These are phyloP conservation scores for Knoxia roxburghii DNA, from an alignment of 257 asterid species.

Conservation along the genomic window DNA sequence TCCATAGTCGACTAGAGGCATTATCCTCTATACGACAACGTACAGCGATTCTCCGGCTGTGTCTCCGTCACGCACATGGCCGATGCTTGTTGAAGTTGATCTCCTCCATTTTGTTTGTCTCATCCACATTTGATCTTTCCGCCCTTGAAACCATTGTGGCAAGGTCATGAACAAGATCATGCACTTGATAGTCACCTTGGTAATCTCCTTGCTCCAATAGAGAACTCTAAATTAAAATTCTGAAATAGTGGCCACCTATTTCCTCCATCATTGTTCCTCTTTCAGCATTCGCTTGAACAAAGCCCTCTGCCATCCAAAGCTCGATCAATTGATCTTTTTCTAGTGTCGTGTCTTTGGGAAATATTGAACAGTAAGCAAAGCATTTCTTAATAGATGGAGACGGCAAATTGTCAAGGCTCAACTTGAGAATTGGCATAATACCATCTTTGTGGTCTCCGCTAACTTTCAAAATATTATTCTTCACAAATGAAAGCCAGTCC, in stretches of 20 bases:
- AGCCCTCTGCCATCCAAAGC: conserved; percentile 34
- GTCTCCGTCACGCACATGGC: neutral
- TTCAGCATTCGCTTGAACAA: conserved; percentile 7
- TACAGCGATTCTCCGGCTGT: no score
- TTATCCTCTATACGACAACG: no score
- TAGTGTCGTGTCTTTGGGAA: neutral
- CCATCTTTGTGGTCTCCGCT: neutral
- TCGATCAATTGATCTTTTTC: conserved; percentile 16
- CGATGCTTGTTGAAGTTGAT: neutral
- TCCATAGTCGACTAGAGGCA: no score
- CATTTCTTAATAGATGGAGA: conserved; percentile 23
- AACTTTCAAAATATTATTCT: neutral
- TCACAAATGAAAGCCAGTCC: conserved; percentile 19
- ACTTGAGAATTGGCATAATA: conserved; percentile 9
- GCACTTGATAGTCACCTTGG: conserved; percentile 10
- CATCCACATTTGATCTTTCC: neutral
- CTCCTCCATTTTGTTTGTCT: no score
- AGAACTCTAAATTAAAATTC: conserved; percentile 22
- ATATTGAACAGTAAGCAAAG: conserved; percentile 29
- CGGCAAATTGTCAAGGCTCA: conserved; percentile 30
- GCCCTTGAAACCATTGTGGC: conserved; percentile 13
- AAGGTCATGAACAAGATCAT: conserved; percentile 34
- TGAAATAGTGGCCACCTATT: conserved; percentile 9
- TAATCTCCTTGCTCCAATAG: conserved; percentile 7
- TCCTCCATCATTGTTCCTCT: conserved; percentile 3